phyloP scores from a whole-genome alignment of 2,329 filamentous ascomycete species.

The Claviceps sp. region DNA sequence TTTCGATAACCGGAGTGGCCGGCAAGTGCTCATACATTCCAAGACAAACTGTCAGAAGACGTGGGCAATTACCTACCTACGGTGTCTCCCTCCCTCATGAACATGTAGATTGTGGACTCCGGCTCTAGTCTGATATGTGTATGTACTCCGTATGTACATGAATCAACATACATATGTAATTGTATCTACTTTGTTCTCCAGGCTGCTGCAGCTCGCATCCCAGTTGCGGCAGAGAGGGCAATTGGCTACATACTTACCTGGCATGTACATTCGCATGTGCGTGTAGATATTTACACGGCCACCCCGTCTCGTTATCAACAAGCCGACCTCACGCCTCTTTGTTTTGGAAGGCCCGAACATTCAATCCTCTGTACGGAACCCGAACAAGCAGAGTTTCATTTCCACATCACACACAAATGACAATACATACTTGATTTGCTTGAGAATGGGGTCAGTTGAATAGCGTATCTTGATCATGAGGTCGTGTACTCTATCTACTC shows the following conservation, averaged over 20 bases:
- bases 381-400: too few relatives aligned
- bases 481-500: too few relatives aligned
- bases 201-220: background rate
- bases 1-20: background rate
- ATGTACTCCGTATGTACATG: background rate
- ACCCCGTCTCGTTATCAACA: conserved; percentile 1
- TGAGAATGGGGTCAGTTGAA: too few relatives aligned
- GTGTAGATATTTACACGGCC: background rate
- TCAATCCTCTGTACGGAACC: background rate
- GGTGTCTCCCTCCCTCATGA: background rate
- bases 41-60: background rate
- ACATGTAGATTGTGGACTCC: too few relatives aligned
- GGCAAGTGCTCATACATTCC: background rate
- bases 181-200: background rate
- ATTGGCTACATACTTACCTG: background rate
- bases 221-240: background rate
- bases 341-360: conserved; percentile 2
- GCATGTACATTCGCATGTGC: background rate
- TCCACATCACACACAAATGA: too few relatives aligned
- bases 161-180: background rate
- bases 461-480: too few relatives aligned
- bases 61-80: background rate
- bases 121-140: too few relatives aligned
- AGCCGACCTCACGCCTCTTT: background rate
- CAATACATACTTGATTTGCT: too few relatives aligned